Percentiles rank a stretch among this genome's conserved stretches.
These are phyloP conservation scores for Naganishia antarctica DNA, from an alignment of 768 basidiomycete genomes.

Conservation along the genomic window DNA sequence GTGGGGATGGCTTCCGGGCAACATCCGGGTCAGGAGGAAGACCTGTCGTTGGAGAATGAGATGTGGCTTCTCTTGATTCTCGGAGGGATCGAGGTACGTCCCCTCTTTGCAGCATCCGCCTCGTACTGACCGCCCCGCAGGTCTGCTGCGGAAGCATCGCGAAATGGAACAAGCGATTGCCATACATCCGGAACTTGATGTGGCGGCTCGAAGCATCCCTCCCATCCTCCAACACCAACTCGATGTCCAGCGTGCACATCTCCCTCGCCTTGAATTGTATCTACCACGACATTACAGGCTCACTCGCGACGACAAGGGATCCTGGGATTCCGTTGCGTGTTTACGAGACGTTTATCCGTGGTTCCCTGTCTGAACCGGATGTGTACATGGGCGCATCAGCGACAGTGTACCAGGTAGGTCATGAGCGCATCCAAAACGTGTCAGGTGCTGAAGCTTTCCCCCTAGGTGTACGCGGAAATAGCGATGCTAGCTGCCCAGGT, in stretches of 20 bases:
- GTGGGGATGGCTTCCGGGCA: slow-evolving; percentile 1
- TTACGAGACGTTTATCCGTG: slow-evolving; percentile 21
- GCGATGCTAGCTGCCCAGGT: slow-evolving; percentile 7
- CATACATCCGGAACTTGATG: slow-evolving; percentile 23
- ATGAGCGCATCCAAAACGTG: background rate
- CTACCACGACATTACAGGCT: slow-evolving; percentile 22
- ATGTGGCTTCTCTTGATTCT: slow-evolving; percentile 24
- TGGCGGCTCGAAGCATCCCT: slow-evolving; percentile 17
- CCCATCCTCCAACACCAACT: slow-evolving; percentile 9
- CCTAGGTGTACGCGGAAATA: slow-evolving; percentile 18
- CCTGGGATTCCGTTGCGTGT: slow-evolving; percentile 15
- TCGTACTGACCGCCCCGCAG: background rate
- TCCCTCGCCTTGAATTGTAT: slow-evolving; percentile 19
- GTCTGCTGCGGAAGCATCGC: slow-evolving; percentile 23
- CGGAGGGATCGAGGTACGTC: slow-evolving; percentile 25
- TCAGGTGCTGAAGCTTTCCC: background rate
- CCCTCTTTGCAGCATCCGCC: too few relatives aligned
- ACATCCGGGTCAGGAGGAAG: slow-evolving; percentile 1
- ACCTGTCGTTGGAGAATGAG: slow-evolving; percentile 23
- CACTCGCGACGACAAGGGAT: slow-evolving; percentile 16
- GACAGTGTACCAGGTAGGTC: slow-evolving; percentile 23
- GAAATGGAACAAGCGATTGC: slow-evolving; percentile 21
- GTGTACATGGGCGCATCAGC: slow-evolving; percentile 22
- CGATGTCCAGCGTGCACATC: slow-evolving; percentile 18
- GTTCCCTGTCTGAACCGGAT: slow-evolving; percentile 10